Percentiles rank a stretch among this genome's conserved stretches.
Conservation (phyloP, 31 red algal species). For the Bonnemaisonia californica region DNA sequence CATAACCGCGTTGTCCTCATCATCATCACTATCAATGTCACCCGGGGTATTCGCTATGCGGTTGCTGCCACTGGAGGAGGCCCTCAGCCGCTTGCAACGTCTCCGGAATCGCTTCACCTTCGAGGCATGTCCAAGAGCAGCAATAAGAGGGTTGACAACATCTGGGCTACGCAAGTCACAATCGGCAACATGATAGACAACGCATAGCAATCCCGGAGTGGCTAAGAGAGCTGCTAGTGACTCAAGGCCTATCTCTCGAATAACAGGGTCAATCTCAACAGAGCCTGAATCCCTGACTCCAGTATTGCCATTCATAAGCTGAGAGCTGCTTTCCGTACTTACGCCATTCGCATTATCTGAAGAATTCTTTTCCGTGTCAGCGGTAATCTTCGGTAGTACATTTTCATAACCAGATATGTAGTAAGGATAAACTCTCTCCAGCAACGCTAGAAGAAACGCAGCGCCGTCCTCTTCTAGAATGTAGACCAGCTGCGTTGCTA, state of each 20-base stretch:
- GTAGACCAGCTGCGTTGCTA: slow-evolving; percentile 51
- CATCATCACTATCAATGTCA: slow-evolving; percentile 76
- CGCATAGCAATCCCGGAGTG: slow-evolving; percentile 72
- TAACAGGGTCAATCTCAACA: slow-evolving; percentile 57
- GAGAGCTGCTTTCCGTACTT: not conserved
- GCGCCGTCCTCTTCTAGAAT: slow-evolving; percentile 51
- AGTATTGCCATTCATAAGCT: slow-evolving; percentile 22
- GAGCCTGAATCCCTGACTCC: slow-evolving; percentile 12
- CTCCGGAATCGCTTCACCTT: slow-evolving; percentile 53
- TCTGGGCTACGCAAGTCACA: slow-evolving; percentile 71
- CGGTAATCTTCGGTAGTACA: slow-evolving; percentile 37
- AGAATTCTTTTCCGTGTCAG: slow-evolving; percentile 14
- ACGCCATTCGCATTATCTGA: slow-evolving; percentile 24
- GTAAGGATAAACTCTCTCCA: slow-evolving; percentile 69
- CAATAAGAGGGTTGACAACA: slow-evolving; percentile 77
- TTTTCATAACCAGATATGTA: slow-evolving; percentile 74
- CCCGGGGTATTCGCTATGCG: slow-evolving; percentile 18
- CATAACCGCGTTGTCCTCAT: slow-evolving; percentile 34
- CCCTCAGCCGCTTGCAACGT: slow-evolving; percentile 65
- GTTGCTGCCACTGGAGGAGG: slow-evolving; percentile 63
- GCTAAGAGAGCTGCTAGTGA: slow-evolving; percentile 65
- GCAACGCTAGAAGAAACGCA: slow-evolving; percentile 56
- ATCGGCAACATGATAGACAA: slow-evolving; percentile 72
- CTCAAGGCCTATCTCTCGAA: slow-evolving; percentile 82
- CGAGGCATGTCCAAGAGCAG: slow-evolving; percentile 59